These are phyloP conservation scores for Thozetella sp. DNA, from an alignment of 495 filamentous ascomycete genomes.

Conservation along the genomic window DNA sequence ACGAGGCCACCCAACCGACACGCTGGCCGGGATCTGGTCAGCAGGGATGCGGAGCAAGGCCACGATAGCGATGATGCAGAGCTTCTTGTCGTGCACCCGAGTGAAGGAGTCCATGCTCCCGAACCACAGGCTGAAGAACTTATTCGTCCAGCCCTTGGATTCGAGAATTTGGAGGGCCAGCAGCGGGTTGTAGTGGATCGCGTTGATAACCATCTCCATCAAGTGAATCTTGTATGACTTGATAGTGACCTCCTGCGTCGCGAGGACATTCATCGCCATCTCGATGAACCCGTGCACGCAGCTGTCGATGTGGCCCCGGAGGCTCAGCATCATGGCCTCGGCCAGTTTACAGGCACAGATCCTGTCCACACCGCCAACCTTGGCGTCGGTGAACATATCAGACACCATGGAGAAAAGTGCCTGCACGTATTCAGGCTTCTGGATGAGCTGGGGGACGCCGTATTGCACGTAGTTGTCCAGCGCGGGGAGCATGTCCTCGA, in stretches of 20 bases:
- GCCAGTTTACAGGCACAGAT: conserved; percentile 99
- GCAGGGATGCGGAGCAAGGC: conserved; percentile 75
- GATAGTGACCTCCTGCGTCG: conserved; percentile 67
- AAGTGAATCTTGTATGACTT: conserved; percentile 94
- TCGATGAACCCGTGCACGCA: conserved; percentile 85
- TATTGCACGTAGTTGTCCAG: conserved; percentile 97
- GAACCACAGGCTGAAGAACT: conserved; percentile 98
- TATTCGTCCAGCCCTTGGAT: conserved; percentile 95
- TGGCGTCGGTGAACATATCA: conserved; percentile 73
- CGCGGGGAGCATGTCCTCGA: conserved; percentile 98
- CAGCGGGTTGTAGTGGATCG: conserved; percentile 92
- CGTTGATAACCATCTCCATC: conserved; percentile 99
- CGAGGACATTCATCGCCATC: conserved; percentile 83
- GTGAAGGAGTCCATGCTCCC: conserved; percentile 92
- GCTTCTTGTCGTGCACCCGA: conserved; percentile 96
- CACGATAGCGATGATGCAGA: conserved; percentile 92
- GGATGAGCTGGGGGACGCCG: conserved; percentile 74
- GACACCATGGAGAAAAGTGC: conserved; percentile 83
- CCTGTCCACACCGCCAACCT: conserved; percentile 90
- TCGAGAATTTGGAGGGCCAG: conserved; percentile 85
- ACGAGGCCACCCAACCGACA: conserved; percentile 96
- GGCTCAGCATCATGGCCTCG: conserved; percentile 93
- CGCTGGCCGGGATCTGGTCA: conserved; percentile 79
- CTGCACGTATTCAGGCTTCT: conserved; percentile 83
- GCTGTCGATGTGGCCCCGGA: conserved; percentile 86